Conservation (phyloP, 2,329 filamentous ascomycete species). For the Fusarium protoensiforme region DNA sequence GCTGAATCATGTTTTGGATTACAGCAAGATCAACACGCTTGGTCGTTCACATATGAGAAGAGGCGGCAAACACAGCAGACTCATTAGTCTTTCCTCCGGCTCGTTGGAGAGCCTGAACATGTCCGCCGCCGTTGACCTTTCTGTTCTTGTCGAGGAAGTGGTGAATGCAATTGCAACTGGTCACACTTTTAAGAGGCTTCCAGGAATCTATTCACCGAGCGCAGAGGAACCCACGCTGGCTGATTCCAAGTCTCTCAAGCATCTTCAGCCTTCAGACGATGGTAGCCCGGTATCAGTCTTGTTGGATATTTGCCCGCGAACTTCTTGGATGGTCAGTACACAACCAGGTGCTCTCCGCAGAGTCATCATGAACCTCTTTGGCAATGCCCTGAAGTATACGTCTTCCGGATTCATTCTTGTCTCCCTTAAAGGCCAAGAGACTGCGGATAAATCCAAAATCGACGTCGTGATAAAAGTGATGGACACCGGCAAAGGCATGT, state of each 20-base stretch:
- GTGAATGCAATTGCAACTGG: slow-evolving; percentile 54
- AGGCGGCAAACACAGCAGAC: slow-evolving; percentile 32
- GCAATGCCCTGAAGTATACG: slow-evolving; percentile 73
- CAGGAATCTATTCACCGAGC: neutral
- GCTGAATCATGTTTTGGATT: slow-evolving; percentile 60
- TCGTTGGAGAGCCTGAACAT: slow-evolving; percentile 47
- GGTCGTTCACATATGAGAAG: slow-evolving; percentile 41
- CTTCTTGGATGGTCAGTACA: slow-evolving; percentile 62
- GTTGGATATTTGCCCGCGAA: slow-evolving; percentile 59
- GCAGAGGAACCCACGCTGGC: neutral
- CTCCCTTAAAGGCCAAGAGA: slow-evolving; percentile 42
- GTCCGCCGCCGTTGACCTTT: slow-evolving; percentile 47
- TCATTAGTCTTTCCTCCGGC: slow-evolving; percentile 38
- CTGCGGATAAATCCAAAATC: slow-evolving; percentile 31
- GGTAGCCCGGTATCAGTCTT: slow-evolving; percentile 55
- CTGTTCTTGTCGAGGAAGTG: slow-evolving; percentile 51
- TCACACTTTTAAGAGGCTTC: slow-evolving; percentile 48
- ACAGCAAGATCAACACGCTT: slow-evolving; percentile 53
- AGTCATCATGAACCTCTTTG: slow-evolving; percentile 72
- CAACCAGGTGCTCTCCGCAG: slow-evolving; percentile 63
- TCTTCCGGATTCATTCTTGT: slow-evolving; percentile 61
- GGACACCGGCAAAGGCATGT: slow-evolving; percentile 74
- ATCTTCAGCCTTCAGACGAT: neutral
- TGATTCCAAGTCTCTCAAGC: neutral
- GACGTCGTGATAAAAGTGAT: slow-evolving; percentile 59